Base-by-base conservation (phyloP, 2,329 filamentous ascomycete genomes). In the Cladosporium sp. region DNA sequence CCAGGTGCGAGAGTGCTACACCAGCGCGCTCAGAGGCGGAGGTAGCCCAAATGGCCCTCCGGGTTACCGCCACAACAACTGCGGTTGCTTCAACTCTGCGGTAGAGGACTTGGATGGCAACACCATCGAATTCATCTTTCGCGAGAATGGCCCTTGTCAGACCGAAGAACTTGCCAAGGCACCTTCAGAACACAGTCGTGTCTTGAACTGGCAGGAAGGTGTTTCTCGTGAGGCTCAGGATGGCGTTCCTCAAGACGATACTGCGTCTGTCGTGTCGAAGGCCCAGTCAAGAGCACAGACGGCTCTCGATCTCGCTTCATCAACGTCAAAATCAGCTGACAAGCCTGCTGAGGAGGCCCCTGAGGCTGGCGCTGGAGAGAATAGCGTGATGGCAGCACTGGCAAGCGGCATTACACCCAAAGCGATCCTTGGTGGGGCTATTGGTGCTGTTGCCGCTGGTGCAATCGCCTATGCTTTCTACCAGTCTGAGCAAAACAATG, bases 51-150 rank as follows among this genome's bases (percentile, higher is more conserved):
- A 81, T 59, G 78, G 78, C 29, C 72, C 79, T 41, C 79, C 78
- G 59, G 72, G 73, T 59, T 61, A 71, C 62, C 72, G 79, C 50
- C 76, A 78, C 62, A 68, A 72, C 15, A 71, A 77, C 3, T 72
- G 73, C 61, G 70, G 78, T 68, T 73, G 80, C 72, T 76, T 83
- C 69, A 83, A 80, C 55, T 80, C 81, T 41, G 79, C 79, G 6
- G 72, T 89, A 35, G 78, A 82, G 53, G 89, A 95, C 67, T 78
- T 88, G 49, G 88, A 95, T 70, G 87, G 87, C 43, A 94, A 95
- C 71, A 86, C 79, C 59, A 83, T 95, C 64, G 87, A 93, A 63
- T 85, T 88, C 25, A 80, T 91, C 43, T 86, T 82, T 65, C 74
- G 75, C 46, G 70, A 64, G 47, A 51, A 40, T 18, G 45, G 36